Evolutionary conservation across 345 rosid species (phyloP).

Genomic region (Iberis pinnata): DNA sequence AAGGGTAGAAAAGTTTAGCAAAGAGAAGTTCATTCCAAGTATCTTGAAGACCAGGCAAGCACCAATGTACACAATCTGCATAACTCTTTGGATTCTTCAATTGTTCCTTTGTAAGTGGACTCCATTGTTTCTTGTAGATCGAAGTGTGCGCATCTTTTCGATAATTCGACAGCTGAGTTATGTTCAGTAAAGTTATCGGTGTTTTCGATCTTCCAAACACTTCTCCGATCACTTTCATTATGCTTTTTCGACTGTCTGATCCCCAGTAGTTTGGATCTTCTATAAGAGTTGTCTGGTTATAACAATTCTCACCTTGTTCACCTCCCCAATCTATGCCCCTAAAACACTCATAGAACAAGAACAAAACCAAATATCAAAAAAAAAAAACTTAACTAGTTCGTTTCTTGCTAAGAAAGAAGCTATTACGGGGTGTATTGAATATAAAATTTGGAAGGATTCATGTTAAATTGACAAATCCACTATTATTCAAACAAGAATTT

Average conservation of each 20-base stretch:
- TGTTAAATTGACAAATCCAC: no score
- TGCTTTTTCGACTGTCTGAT: conserved; percentile 55
- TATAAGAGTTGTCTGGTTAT: conserved; percentile 59
- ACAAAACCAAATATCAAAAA: background rate
- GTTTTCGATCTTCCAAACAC: conserved; percentile 51
- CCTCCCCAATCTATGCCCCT: conserved; percentile 91
- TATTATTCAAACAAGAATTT: no score
- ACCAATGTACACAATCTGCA: conserved; percentile 48
- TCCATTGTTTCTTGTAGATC: conserved; percentile 38
- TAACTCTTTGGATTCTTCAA: conserved; percentile 62
- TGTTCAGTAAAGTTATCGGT: conserved; percentile 74
- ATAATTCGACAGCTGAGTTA: conserved; percentile 73
- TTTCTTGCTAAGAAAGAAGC: conserved; percentile 24
- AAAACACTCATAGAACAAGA: conserved; percentile 4
- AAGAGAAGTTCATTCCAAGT: conserved; percentile 22
- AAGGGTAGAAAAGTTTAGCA: conserved; percentile 73
- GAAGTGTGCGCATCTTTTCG: conserved; percentile 88
- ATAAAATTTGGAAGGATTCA: no score
- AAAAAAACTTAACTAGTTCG: background rate
- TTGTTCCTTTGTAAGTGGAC: conserved; percentile 53
- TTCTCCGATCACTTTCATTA: conserved; percentile 81
- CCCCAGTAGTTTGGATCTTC: conserved; percentile 77
- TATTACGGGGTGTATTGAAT: no score
- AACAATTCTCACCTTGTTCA: conserved; percentile 53
- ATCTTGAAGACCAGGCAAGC: background rate